Conservation (phyloP, 495 filamentous ascomycete genomes). For the Lichenothelia convexa region DNA sequence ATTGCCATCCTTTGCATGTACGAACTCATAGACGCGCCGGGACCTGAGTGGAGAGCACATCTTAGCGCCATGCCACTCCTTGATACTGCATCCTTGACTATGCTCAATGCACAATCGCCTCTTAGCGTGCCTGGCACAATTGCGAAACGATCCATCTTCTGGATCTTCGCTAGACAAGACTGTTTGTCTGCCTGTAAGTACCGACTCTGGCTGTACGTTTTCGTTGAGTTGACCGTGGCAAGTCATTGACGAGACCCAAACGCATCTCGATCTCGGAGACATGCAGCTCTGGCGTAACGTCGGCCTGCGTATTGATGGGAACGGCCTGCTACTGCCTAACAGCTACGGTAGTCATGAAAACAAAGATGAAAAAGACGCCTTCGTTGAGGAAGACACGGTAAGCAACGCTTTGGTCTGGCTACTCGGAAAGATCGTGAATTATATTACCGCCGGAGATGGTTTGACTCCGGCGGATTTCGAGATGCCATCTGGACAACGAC, state of each 20-base stretch:
- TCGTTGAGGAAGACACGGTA: conserved; percentile 43
- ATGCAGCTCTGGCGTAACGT: conserved; percentile 41
- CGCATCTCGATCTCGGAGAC: conserved; percentile 42
- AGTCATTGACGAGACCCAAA: conserved; percentile 45
- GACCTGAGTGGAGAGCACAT: conserved; percentile 42
- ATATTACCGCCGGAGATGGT: conserved; percentile 34
- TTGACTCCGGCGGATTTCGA: conserved; percentile 20
- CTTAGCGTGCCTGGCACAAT: conserved; percentile 26
- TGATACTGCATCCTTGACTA: conserved; percentile 33
- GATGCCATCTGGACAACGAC: conserved; percentile 25
- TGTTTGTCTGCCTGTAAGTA: conserved; percentile 45
- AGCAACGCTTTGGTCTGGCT: conserved; percentile 47
- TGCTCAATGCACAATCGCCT: conserved; percentile 7
- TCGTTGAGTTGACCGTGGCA: background rate
- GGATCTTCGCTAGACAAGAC: conserved; percentile 49
- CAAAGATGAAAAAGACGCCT: conserved; percentile 18
- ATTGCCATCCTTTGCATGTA: conserved; percentile 46
- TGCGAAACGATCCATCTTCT: conserved; percentile 40
- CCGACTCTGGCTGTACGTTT: background rate
- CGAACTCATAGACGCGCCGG: conserved; percentile 43
- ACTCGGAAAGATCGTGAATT: conserved; percentile 42
- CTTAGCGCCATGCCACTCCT: conserved; percentile 44
- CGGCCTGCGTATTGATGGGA: conserved; percentile 36
- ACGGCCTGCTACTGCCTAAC: conserved; percentile 35
- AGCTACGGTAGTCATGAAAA: too few species aligned